These are phyloP conservation scores for Aaosphaeria arxii DNA, from an alignment of 2,329 filamentous ascomycete genomes.

Conservation along the genomic window DNA sequence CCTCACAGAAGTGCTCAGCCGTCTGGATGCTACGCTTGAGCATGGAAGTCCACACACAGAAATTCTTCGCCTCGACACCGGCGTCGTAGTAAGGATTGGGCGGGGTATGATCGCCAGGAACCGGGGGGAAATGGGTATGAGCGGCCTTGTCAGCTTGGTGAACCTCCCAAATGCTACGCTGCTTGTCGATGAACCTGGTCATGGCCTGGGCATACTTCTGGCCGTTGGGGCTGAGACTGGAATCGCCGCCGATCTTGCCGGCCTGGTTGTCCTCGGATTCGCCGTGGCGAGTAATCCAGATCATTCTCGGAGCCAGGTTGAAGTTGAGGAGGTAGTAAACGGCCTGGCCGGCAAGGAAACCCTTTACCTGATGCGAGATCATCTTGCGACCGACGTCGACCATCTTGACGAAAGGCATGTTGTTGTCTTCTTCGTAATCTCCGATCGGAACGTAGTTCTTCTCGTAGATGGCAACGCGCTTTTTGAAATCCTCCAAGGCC, in stretches of 20 bases:
- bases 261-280: constrained; percentile 84
- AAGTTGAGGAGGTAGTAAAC: constrained; percentile 96
- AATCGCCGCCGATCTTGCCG: constrained; percentile 89
- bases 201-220: constrained; percentile 75
- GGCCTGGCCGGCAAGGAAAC: constrained; percentile 88
- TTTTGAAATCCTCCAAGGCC: constrained; percentile 87
- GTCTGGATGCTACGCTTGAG: constrained; percentile 85
- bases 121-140: constrained; percentile 80
- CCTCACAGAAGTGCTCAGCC: constrained; percentile 87
- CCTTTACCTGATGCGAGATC: constrained; percentile 83
- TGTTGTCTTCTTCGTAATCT: constrained; percentile 82
- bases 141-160: constrained; percentile 76
- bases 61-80: constrained; percentile 67
- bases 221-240: constrained; percentile 76
- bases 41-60: constrained; percentile 99
- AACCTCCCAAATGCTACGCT: constrained; percentile 77
- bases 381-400: constrained; percentile 96
- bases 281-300: constrained; percentile 96
- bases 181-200: constrained; percentile 77
- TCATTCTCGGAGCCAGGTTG: constrained; percentile 90
- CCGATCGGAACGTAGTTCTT: constrained; percentile 91
- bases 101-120: constrained; percentile 86
- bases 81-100: constrained; percentile 78
- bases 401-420: constrained; percentile 96
- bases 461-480: constrained; percentile 88